A percentile compares a stretch with the other conserved stretches of the same genome.
Evolutionary conservation across 768 basidiomycete species (phyloP).

Genomic region (Royoungia palumana): DNA sequence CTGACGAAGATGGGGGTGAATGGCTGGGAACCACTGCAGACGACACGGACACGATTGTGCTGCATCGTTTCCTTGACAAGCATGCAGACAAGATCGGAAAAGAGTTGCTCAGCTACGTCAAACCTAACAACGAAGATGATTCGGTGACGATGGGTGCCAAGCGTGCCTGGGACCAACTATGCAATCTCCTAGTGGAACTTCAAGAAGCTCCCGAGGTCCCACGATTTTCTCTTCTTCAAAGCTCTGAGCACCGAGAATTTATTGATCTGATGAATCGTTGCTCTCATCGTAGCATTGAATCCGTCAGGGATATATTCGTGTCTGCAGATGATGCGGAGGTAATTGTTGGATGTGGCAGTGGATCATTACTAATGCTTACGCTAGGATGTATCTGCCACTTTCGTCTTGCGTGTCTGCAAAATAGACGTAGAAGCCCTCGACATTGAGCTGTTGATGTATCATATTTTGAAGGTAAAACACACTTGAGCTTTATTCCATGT

Average conservation of each 20-base stretch:
- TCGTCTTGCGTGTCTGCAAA: constrained; percentile 62
- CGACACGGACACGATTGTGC: constrained; percentile 77
- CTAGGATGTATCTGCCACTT: constrained; percentile 47
- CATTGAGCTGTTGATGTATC: constrained; percentile 71
- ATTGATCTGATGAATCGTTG: constrained; percentile 65
- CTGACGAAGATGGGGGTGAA: constrained; percentile 63
- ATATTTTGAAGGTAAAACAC: constrained; percentile 64
- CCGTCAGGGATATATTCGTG: constrained; percentile 66
- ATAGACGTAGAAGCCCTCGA: constrained; percentile 80
- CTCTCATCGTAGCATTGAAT: constrained; percentile 53
- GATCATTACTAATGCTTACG: neutral
- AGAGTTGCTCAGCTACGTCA: constrained; percentile 72
- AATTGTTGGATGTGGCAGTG: neutral
- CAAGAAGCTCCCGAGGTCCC: constrained; percentile 69
- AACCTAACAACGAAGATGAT: constrained; percentile 53
- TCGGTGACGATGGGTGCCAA: constrained; percentile 60
- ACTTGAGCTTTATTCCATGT: neutral
- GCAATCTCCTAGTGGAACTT: constrained; percentile 75
- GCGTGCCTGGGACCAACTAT: constrained; percentile 80
- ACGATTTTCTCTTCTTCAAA: constrained; percentile 46
- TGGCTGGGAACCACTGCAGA: constrained; percentile 77
- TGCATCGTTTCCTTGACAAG: constrained; percentile 81
- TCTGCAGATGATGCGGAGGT: constrained; percentile 50
- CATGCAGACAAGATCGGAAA: constrained; percentile 87
- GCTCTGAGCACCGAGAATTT: constrained; percentile 59